These are phyloP conservation scores for Penicillium griseofulvum DNA, from an alignment of 2,329 filamentous ascomycete species.

Conservation along the genomic window DNA sequence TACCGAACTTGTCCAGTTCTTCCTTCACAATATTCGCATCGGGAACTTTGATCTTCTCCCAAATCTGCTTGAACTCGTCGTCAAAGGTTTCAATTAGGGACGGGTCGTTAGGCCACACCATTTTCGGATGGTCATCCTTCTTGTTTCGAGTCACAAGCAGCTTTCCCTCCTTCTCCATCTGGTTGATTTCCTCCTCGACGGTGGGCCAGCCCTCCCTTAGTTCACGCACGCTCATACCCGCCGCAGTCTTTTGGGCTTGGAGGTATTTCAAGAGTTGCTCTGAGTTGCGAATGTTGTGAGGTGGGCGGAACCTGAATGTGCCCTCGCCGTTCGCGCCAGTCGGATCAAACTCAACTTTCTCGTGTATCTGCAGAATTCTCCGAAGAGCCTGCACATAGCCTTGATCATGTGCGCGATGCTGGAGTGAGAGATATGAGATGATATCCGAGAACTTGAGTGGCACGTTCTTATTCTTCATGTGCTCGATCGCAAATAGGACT, in stretches of 20 bases:
- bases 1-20: conserved; percentile 71
- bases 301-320: conserved; percentile 78
- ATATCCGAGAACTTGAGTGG: conserved; percentile 72
- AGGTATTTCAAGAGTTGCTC: conserved; percentile 77
- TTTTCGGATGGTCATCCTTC: conserved; percentile 82
- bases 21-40: conserved; percentile 71
- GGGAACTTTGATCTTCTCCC: conserved; percentile 77
- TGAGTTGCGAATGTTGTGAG: conserved; percentile 76
- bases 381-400: conserved; percentile 61
- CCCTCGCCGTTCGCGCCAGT: conserved; percentile 65
- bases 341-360: conserved; percentile 60
- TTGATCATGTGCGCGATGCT: conserved; percentile 58
- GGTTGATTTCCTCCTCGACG: conserved; percentile 73
- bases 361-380: conserved; percentile 64
- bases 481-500: conserved; percentile 81
- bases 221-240: conserved; percentile 80
- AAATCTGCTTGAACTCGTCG: conserved; percentile 77
- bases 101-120: conserved; percentile 86
- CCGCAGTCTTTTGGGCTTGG: conserved; percentile 75
- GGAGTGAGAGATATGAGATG: conserved; percentile 74
- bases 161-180: conserved; percentile 73
- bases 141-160: conserved; percentile 85
- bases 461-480: conserved; percentile 69
- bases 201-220: conserved; percentile 94
- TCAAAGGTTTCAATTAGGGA: conserved; percentile 74